These are phyloP conservation scores for Sistotremastrum suecicum DNA, from an alignment of 768 basidiomycete genomes.

Conservation along the genomic window DNA sequence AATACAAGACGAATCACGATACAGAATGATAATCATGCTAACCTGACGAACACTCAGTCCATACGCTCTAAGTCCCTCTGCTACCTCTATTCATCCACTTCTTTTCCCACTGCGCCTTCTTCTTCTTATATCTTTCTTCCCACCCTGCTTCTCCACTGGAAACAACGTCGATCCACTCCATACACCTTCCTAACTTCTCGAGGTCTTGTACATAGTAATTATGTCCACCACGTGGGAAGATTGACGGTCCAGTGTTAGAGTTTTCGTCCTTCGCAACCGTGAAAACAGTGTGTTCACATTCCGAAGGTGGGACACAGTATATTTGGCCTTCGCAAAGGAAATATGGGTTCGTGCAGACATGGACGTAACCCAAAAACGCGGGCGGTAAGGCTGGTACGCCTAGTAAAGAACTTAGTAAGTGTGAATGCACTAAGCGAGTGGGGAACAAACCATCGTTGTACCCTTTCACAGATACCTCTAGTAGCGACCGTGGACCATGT, in stretches of 20 bases:
- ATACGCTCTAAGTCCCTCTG: slow-evolving; percentile 12
- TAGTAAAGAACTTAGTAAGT: slow-evolving; percentile 11
- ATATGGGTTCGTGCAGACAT: slow-evolving; percentile 33
- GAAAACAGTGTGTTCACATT: slow-evolving; percentile 35
- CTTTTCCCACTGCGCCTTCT: neutral
- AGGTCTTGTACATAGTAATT: slow-evolving; percentile 48
- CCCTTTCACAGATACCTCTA: slow-evolving; percentile 36
- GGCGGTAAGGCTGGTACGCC: slow-evolving; percentile 50
- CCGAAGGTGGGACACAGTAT: slow-evolving; percentile 30
- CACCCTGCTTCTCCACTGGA: slow-evolving; percentile 19
- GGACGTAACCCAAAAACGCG: slow-evolving; percentile 33
- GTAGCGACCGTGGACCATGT: slow-evolving; percentile 23
- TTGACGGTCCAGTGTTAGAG: slow-evolving; percentile 5
- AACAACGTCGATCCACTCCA: slow-evolving; percentile 27
- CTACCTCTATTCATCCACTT: neutral
- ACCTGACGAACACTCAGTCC: slow-evolving; percentile 6
- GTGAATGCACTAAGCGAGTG: neutral
- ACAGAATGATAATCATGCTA: too few species aligned
- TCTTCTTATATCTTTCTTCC: slow-evolving; percentile 27
- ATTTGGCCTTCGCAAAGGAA: slow-evolving; percentile 35
- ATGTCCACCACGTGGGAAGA: slow-evolving; percentile 42
- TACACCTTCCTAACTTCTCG: slow-evolving; percentile 28
- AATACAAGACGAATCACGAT: too few species aligned
- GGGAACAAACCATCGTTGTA: slow-evolving; percentile 36
- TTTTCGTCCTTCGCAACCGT: slow-evolving; percentile 10